Percentiles rank a stretch among this genome's conserved stretches.
phyloP scores from a whole-genome alignment of 139 green algal genomes.

The Micractinium sp. region DNA sequence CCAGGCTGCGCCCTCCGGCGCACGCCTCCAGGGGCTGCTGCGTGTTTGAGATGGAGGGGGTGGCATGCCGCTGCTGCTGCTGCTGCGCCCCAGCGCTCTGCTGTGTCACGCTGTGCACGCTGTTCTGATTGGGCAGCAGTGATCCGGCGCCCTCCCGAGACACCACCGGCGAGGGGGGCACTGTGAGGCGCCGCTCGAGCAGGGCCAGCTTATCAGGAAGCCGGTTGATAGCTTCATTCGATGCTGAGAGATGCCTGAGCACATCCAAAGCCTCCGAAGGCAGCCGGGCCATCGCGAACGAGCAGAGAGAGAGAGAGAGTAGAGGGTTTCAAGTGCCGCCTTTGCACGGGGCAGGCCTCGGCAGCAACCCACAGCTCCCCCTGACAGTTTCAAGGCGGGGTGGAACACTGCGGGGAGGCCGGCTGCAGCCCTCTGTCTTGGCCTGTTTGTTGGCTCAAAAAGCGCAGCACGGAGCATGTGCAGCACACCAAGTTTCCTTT shows the following conservation, averaged over 20 bases:
- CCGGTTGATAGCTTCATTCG: slow-evolving; percentile 20
- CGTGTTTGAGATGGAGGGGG: slow-evolving; percentile 3
- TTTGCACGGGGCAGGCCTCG: no score
- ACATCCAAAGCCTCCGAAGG: slow-evolving; percentile 27
- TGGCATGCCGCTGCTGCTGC: background rate
- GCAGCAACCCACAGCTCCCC: no score
- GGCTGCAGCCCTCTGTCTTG: no score
- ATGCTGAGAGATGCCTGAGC: background rate
- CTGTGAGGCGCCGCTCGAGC: slow-evolving; percentile 38
- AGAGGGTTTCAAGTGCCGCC: no score
- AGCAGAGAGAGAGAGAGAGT: no score
- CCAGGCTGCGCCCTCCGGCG: background rate
- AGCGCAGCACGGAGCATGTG: no score
- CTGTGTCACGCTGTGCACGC: slow-evolving; percentile 38
- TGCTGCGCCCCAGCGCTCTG: slow-evolving; percentile 1
- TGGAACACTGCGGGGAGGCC: no score
- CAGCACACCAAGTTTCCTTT: no score
- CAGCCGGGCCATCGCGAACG: background rate
- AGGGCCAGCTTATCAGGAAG: slow-evolving; percentile 35
- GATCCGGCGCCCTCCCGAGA: background rate
- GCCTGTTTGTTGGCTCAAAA: no score
- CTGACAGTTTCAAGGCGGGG: no score
- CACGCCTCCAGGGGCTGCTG: background rate
- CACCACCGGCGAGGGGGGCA: slow-evolving; percentile 32
- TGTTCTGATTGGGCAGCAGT: slow-evolving; percentile 34